A percentile compares a stretch with the other conserved stretches of the same genome.
Conservation (phyloP, 495 filamentous ascomycete species). For the Xylaria castorea region DNA sequence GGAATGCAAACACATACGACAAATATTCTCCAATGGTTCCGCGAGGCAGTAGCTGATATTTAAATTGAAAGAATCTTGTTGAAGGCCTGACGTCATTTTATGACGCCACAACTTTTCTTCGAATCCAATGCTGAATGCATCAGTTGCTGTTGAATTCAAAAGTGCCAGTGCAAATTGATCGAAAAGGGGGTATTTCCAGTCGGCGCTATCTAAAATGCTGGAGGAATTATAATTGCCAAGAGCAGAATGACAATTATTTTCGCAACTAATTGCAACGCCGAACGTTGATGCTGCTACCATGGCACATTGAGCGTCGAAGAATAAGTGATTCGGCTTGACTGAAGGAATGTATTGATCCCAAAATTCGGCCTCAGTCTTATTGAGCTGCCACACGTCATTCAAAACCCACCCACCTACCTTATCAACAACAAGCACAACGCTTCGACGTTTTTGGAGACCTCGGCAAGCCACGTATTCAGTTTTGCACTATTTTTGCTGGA, state of each 20-base stretch:
- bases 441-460: slow-evolving; percentile 27
- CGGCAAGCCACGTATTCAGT: not conserved
- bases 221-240: not conserved
- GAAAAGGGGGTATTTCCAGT: not conserved
- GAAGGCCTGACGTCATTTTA: not conserved
- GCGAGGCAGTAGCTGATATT: slow-evolving; percentile 33
- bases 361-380: slow-evolving; percentile 12
- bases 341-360: slow-evolving; percentile 32
- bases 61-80: slow-evolving; percentile 5
- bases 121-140: too few species aligned
- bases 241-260: not conserved
- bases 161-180: too few species aligned
- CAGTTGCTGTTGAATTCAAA: not conserved
- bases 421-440: slow-evolving; percentile 31
- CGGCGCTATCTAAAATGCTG: not conserved
- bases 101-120: not conserved
- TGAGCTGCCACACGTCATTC: slow-evolving; percentile 36
- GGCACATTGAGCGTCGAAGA: slow-evolving; percentile 25
- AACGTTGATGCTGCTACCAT: not conserved
- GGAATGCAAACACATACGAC: slow-evolving; percentile 16
- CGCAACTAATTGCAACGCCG: slow-evolving; percentile 5
- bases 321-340: slow-evolving; percentile 31
- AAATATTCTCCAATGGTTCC: slow-evolving; percentile 28
- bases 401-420: slow-evolving; percentile 33
- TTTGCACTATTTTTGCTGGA: not conserved